Evolutionary conservation across 306 rosid species (phyloP).

Genomic region (Ormosia emarginata): DNA sequence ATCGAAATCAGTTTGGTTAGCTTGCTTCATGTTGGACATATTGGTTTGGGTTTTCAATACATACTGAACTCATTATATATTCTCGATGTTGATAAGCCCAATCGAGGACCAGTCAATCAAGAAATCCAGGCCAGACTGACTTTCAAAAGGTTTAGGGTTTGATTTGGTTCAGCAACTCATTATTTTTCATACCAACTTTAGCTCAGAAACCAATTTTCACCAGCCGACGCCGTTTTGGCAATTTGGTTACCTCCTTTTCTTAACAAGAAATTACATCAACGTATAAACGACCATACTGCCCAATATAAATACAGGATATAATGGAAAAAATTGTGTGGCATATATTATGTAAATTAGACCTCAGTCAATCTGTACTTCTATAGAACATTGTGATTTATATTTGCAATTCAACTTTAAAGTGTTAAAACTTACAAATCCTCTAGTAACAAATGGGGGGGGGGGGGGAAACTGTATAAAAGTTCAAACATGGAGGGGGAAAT

Average conservation of each 20-base stretch:
- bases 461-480: background rate
- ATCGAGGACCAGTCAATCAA: background rate
- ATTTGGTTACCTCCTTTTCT: background rate
- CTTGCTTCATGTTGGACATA: background rate
- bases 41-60: background rate
- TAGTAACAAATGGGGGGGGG: background rate
- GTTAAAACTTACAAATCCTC: conserved; percentile 32
- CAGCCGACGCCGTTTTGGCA: background rate
- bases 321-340: background rate
- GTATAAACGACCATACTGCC: background rate
- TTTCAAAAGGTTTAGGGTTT: background rate
- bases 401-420: conserved; percentile 20
- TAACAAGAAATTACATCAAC: background rate
- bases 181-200: background rate
- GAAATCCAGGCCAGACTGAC: background rate
- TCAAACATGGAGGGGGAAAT: background rate
- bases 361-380: background rate
- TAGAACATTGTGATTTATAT: conserved; percentile 22
- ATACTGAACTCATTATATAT: background rate
- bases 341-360: conserved; percentile 2
- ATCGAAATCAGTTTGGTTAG: background rate
- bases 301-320: background rate
- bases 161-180: background rate
- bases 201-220: background rate
- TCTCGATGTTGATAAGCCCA: background rate